These are phyloP conservation scores for Talaromyces pinophilus DNA, from an alignment of 2,329 filamentous ascomycete species.

Conservation along the genomic window DNA sequence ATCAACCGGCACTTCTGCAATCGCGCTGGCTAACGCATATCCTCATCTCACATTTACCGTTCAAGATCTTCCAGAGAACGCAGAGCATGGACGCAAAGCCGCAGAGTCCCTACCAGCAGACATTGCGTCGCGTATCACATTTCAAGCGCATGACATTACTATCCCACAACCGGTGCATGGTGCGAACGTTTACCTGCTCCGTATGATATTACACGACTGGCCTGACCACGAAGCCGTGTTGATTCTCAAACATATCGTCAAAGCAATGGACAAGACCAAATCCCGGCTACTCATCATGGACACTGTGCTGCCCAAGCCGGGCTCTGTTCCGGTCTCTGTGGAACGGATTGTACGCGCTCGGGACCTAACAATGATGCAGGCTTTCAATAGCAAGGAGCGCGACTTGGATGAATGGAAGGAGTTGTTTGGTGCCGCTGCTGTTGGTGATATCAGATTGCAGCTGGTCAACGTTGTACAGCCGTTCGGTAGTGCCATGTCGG, in stretches of 20 bases:
- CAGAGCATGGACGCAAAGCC: not conserved
- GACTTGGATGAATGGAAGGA: not conserved
- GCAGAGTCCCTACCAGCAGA: not conserved
- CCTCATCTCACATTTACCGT: not conserved
- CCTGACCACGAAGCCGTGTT: not conserved
- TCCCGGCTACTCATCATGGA: not conserved
- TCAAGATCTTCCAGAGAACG: not conserved
- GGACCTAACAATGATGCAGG: not conserved
- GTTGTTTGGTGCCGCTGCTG: not conserved
- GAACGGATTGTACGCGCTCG: not conserved
- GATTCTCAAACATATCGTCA: not conserved
- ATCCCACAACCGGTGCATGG: not conserved
- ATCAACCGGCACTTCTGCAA: slow-evolving; percentile 58
- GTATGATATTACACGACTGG: not conserved
- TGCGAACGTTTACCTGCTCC: not conserved
- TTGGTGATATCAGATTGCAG: not conserved
- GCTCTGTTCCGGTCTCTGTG: not conserved
- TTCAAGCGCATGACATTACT: not conserved
- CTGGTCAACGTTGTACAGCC: not conserved
- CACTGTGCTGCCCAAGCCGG: not conserved
- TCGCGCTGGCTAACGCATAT: slow-evolving; percentile 27
- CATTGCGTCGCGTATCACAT: not conserved
- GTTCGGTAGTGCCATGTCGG: not conserved
- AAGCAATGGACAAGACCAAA: not conserved
- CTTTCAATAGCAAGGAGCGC: not conserved